phyloP scores from a whole-genome alignment of 2,329 filamentous ascomycete species.

The Xylariaceae sp. region DNA sequence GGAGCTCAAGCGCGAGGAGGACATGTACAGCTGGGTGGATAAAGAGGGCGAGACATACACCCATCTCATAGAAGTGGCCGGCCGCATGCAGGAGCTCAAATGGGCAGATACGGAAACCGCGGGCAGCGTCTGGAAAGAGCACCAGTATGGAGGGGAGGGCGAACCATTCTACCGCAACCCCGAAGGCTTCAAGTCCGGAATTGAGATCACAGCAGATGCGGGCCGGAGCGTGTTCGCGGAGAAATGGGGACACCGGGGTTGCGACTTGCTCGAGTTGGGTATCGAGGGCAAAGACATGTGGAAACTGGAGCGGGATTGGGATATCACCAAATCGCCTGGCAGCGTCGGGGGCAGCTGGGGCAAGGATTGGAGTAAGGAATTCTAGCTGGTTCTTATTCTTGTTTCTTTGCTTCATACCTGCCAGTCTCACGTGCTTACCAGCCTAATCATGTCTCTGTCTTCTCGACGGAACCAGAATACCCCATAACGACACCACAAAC shows the following conservation, averaged over 20 bases:
- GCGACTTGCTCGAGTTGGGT: conserved; percentile 32
- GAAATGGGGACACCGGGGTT: conserved; percentile 43
- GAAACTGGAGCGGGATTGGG: conserved; percentile 38
- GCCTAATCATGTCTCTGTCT: conserved; percentile 7
- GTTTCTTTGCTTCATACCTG: neutral
- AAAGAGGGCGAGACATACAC: conserved; percentile 36
- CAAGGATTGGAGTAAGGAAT: conserved; percentile 30
- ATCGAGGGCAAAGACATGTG: conserved; percentile 36
- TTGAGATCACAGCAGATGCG: conserved; percentile 34
- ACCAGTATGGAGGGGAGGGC: conserved; percentile 40
- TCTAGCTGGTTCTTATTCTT: conserved; percentile 4
- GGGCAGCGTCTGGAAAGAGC: conserved; percentile 40
- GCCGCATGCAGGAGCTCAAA: conserved; percentile 32
- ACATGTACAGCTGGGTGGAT: conserved; percentile 31
- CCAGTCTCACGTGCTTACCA: neutral
- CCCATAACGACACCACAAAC: neutral
- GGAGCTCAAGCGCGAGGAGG: conserved; percentile 29
- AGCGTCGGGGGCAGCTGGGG: conserved; percentile 31
- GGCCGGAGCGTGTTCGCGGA: conserved; percentile 36
- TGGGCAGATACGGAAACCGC: conserved; percentile 19
- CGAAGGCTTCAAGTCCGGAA: conserved; percentile 34
- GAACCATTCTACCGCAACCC: conserved; percentile 44
- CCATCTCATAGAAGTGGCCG: conserved; percentile 33
- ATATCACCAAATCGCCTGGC: conserved; percentile 24
- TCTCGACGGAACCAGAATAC: neutral